Conservation (phyloP, 805 yeast genomes). For the Pichia gijzeniarum region DNA sequence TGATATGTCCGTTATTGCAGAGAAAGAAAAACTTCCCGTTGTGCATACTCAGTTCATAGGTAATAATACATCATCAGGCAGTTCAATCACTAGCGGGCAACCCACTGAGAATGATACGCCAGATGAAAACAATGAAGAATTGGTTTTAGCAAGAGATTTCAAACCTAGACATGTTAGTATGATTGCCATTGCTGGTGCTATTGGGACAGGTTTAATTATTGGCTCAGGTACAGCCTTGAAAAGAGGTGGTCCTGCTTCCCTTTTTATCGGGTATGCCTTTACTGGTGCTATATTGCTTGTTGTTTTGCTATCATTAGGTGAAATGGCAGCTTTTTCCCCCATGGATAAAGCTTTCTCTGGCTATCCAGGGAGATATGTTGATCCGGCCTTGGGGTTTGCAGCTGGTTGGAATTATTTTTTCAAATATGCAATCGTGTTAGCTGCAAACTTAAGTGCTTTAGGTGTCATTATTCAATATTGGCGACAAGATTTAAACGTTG, state of each 20-base stretch:
- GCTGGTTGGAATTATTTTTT: slow-evolving; percentile 46
- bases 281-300: slow-evolving; percentile 40
- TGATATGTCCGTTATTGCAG: no score
- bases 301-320: slow-evolving; percentile 40
- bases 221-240: slow-evolving; percentile 35
- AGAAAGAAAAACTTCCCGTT: no score
- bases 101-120: no score
- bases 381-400: slow-evolving; percentile 39
- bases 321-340: slow-evolving; percentile 41
- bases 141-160: slow-evolving; percentile 8
- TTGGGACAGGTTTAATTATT: slow-evolving; percentile 42
- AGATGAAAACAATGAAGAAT: not conserved
- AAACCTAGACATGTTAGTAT: slow-evolving; percentile 38
- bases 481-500: slow-evolving; percentile 41
- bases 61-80: no score
- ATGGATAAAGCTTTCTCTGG: slow-evolving; percentile 43
- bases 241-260: slow-evolving; percentile 37
- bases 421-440: slow-evolving; percentile 38
- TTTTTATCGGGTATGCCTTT: slow-evolving; percentile 33
- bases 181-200: slow-evolving; percentile 45
- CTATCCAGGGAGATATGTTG: slow-evolving; percentile 41
- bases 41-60: no score
- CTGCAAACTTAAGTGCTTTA: slow-evolving; percentile 43
- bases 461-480: slow-evolving; percentile 43
- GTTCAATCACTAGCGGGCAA: no score